These are phyloP conservation scores for Hawksworthiomyces lignivorus DNA, from an alignment of 2,329 filamentous ascomycete species.

Conservation along the genomic window DNA sequence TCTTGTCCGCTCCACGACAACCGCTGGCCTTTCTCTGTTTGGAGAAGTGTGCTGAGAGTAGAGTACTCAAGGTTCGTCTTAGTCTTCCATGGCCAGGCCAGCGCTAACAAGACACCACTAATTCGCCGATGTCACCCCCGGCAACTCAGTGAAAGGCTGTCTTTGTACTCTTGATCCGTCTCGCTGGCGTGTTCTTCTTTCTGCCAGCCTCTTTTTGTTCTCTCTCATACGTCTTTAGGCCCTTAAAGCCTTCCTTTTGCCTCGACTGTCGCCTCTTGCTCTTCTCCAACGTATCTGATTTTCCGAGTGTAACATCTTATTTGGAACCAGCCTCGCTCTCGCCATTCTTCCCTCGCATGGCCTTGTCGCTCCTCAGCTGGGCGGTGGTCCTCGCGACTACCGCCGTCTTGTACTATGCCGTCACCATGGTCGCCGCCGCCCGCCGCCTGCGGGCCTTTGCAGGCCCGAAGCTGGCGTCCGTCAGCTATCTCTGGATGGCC, in stretches of 20 bases:
- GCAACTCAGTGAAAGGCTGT: too few relatives aligned
- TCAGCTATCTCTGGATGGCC: constrained; percentile 26
- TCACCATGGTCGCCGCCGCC: constrained; percentile 12
- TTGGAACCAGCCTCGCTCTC: not conserved
- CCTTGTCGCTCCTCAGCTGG: not conserved
- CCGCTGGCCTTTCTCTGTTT: too few relatives aligned
- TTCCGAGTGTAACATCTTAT: too few relatives aligned
- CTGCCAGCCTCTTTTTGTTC: not conserved
- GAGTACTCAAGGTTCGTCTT: too few relatives aligned
- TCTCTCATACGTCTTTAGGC: not conserved
- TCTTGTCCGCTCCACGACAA: too few relatives aligned
- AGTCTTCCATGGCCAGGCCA: too few relatives aligned
- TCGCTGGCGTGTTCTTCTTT: too few relatives aligned
- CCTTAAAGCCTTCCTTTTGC: too few relatives aligned
- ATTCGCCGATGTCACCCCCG: constrained; percentile 1
- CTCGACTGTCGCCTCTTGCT: not conserved
- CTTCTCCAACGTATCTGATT: not conserved
- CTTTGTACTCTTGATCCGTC: too few relatives aligned
- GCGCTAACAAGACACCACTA: too few relatives aligned
- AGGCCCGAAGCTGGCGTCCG: constrained; percentile 22
- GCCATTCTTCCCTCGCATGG: not conserved
- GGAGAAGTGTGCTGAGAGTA: too few relatives aligned
- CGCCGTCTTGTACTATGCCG: constrained; percentile 10
- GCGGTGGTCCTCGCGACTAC: not conserved
- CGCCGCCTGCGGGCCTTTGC: constrained; percentile 19